A percentile compares a stretch with the other conserved stretches of the same genome.
These are phyloP conservation scores for Bothriochloa decipiens DNA, from an alignment of 176 grass and related monocot species.

Conservation along the genomic window DNA sequence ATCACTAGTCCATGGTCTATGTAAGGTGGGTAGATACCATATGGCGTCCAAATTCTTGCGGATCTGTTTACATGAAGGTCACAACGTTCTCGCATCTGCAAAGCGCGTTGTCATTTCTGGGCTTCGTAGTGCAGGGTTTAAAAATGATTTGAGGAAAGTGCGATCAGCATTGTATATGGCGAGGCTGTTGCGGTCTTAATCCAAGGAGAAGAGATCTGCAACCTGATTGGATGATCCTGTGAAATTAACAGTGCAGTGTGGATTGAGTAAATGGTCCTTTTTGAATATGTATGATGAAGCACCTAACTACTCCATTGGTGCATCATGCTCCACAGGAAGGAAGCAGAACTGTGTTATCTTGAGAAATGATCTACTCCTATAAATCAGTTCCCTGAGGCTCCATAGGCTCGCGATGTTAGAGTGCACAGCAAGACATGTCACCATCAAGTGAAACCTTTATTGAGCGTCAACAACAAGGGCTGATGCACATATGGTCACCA, in stretches of 20 bases:
- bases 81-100: slow-evolving; percentile 71
- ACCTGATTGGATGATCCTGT: slow-evolving; percentile 9
- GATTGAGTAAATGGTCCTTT: slow-evolving; percentile 26
- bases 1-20: slow-evolving; percentile 79
- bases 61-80: slow-evolving; percentile 75
- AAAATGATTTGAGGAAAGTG: slow-evolving; percentile 80
- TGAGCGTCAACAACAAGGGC: background rate
- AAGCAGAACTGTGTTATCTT: background rate
- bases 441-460: slow-evolving; percentile 13
- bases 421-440: background rate
- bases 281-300: slow-evolving; percentile 18
- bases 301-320: background rate
- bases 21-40: slow-evolving; percentile 66
- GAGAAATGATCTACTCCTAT: background rate
- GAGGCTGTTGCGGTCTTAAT: slow-evolving; percentile 54
- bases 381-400: slow-evolving; percentile 15
- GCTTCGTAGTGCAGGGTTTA: slow-evolving; percentile 73
- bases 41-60: slow-evolving; percentile 81
- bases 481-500: slow-evolving; percentile 19
- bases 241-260: background rate
- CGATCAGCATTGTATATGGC: slow-evolving; percentile 57
- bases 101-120: slow-evolving; percentile 76
- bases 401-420: background rate
- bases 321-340: slow-evolving; percentile 8
- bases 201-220: slow-evolving; percentile 24